Conservation (phyloP, 2,329 filamentous ascomycete genomes). For the Talaromyces sp. region DNA sequence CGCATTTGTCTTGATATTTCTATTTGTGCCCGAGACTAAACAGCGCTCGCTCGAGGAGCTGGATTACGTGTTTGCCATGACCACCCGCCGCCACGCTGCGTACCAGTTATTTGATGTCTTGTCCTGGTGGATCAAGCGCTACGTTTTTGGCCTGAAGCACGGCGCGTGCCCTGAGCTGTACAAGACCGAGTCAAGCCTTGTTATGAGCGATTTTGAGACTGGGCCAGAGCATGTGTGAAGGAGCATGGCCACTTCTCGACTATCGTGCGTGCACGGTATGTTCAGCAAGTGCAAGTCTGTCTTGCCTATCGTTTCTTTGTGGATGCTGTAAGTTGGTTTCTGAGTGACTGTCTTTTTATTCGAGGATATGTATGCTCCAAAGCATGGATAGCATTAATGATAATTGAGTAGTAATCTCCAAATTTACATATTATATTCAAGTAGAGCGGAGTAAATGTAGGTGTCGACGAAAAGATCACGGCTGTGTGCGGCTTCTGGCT, state of each 20-base stretch:
- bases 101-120: conserved; percentile 51
- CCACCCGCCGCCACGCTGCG: conserved; percentile 47
- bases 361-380: not conserved
- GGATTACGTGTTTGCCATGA: conserved; percentile 49
- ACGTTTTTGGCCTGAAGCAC: conserved; percentile 47
- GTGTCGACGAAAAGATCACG: conserved; percentile 83
- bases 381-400: not conserved
- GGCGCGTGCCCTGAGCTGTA: conserved; percentile 46
- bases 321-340: not conserved
- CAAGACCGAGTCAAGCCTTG: conserved; percentile 13
- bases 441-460: conserved; percentile 30
- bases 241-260: too few relatives aligned
- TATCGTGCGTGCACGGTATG: not conserved
- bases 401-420: not conserved
- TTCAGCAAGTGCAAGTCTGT: not conserved
- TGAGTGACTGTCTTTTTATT: not conserved
- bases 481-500: conserved; percentile 82
- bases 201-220: not conserved
- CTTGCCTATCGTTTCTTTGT: not conserved
- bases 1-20: conserved; percentile 55
- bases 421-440: too few relatives aligned
- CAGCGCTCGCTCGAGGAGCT: conserved; percentile 49
- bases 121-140: conserved; percentile 56
- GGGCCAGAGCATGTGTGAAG: not conserved
- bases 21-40: conserved; percentile 50